These are phyloP conservation scores for Solanum hybrid DNA, from an alignment of 305 asterid species.

Conservation along the genomic window DNA sequence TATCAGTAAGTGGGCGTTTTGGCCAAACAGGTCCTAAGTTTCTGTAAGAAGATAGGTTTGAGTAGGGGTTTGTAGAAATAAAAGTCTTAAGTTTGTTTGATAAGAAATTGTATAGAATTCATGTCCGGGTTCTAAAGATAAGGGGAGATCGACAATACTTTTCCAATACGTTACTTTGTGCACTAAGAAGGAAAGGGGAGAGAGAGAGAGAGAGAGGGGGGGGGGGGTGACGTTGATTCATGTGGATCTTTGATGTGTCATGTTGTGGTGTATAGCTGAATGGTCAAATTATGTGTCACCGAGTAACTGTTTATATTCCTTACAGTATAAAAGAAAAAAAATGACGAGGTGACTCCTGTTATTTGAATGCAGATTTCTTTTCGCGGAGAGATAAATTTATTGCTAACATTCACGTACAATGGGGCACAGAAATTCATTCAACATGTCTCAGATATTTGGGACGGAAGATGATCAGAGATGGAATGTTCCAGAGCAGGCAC, in stretches of 20 bases:
- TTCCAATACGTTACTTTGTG: neutral
- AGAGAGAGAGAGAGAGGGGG: neutral
- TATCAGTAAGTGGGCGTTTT: neutral
- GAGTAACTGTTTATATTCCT: neutral
- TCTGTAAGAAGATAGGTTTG: neutral
- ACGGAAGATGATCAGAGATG: slow-evolving; percentile 29
- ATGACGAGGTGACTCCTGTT: neutral
- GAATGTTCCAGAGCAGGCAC: slow-evolving; percentile 23
- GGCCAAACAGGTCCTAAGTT: neutral
- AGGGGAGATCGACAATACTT: neutral
- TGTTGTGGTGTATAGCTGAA: neutral
- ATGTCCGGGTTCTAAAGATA: neutral
- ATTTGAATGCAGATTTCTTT: neutral
- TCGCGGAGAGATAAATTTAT: neutral
- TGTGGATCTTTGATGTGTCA: neutral
- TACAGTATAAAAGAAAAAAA: neutral
- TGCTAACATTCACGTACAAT: neutral
- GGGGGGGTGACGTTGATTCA: neutral
- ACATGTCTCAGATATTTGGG: slow-evolving; percentile 18
- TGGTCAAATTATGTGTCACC: neutral
- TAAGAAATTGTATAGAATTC: neutral
- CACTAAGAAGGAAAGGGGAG: neutral
- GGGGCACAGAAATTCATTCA: slow-evolving; percentile 28
- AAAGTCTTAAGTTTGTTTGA: neutral
- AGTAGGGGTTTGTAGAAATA: neutral